Percentiles rank a stretch among this genome's conserved stretches.
Conservation (phyloP, 257 asterid genomes). For the Solanum ossicruentum region DNA sequence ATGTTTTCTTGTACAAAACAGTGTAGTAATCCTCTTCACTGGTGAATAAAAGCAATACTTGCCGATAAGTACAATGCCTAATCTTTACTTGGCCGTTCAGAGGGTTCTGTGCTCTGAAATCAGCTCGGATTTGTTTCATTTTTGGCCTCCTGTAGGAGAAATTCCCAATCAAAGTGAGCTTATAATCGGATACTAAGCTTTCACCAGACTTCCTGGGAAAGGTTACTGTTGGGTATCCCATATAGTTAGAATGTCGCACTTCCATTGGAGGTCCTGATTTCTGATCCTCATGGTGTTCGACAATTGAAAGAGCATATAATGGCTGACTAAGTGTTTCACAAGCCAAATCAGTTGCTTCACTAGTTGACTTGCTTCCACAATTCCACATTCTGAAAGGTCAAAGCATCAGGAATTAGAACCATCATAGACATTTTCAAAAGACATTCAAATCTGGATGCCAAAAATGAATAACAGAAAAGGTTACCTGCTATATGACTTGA, state of each 20-base stretch:
- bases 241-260: background rate
- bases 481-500: constrained; percentile 26
- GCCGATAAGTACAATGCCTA: background rate
- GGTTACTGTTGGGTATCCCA: background rate
- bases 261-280: background rate
- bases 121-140: background rate
- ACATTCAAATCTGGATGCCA: background rate
- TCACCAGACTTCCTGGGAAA: background rate
- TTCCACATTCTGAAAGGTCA: constrained; percentile 32
- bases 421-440: background rate
- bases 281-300: background rate
- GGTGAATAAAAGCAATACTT: background rate
- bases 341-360: constrained; percentile 26
- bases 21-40: background rate
- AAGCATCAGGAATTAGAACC: background rate
- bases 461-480: background rate
- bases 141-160: background rate
- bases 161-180: background rate
- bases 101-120: background rate
- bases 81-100: background rate
- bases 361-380: constrained; percentile 29
- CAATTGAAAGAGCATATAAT: constrained; percentile 11
- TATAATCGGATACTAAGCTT: background rate
- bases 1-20: background rate
- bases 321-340: constrained; percentile 30